Base-by-base conservation (phyloP, 2,329 filamentous ascomycete genomes). In the Calonectria henricotiae region DNA sequence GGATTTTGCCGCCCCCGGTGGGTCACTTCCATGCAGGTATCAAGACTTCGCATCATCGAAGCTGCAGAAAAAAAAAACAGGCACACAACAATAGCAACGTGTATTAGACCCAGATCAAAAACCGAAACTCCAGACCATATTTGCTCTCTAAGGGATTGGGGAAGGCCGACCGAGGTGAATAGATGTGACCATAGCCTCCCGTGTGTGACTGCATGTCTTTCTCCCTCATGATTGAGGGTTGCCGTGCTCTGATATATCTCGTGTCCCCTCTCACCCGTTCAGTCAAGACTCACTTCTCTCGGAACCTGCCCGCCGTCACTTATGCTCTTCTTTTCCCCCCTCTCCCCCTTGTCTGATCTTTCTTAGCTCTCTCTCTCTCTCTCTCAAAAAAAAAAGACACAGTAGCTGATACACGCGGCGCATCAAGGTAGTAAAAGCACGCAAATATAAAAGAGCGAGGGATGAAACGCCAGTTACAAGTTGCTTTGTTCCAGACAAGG, bases 111-210 rank as follows among this genome's bases (percentile, higher is more conserved):
- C 80, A 80, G 77, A 80, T 80, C 75, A 80, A 82, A 85, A 80
- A 74, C 81, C 83, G 81, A 81, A 86, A 86, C 85, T 86, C 85
- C 85, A 78, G 79, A 83, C 83, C 84, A 80, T 82, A 83, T 82
- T 82, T 83, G 80, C 81, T 84, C 81, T 82, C 80, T 81, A 79
- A 76, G 69, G 74, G 73, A 71, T 74, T 76, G 70, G 77, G 69
- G 71, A 77, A 77, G 73, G 78, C 73, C 66, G 69, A 69, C 71
- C 71, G 55, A 67, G 71, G 69, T 62, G 74, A 77, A 70, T 72
- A 75, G 70, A 78, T 74, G 76, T 77, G 72, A 73, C 74, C 71
- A 75, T 73, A 76, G 65, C 74, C 71, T 74, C 68, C 71, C 64
- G 44, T 65, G 71, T 68, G 71, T 68, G 72, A 68, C 71, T 72